These are phyloP conservation scores for Albophoma yamanashiensis DNA, from an alignment of 2,329 filamentous ascomycete species.

Conservation along the genomic window DNA sequence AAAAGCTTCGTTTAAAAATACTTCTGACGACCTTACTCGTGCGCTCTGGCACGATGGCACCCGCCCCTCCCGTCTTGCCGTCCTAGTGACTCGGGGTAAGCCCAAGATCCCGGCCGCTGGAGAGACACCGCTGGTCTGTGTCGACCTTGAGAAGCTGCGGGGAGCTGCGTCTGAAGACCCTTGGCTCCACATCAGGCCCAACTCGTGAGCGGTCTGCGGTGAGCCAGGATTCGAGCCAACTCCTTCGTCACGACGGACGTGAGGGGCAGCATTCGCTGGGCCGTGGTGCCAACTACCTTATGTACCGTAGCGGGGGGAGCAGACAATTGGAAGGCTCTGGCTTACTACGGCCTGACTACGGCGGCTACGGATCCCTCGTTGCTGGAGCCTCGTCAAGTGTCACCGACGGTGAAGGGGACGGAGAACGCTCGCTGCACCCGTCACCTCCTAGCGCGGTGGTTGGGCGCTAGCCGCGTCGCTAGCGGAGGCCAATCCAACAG, in stretches of 20 bases:
- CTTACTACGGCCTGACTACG: no score
- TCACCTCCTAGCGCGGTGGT: not conserved
- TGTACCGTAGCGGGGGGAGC: not conserved
- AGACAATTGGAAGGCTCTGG: not conserved
- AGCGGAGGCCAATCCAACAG: not conserved
- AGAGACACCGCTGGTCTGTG: not conserved
- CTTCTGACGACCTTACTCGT: not conserved
- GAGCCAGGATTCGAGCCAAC: not conserved
- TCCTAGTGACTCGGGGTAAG: not conserved
- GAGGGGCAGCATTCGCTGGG: not conserved
- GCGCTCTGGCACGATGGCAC: not conserved
- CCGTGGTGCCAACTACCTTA: not conserved
- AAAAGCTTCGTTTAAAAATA: not conserved
- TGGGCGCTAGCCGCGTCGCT: not conserved
- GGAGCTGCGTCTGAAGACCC: not conserved
- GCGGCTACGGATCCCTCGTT: not conserved
- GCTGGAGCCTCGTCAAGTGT: not conserved
- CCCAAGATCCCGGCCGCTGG: not conserved
- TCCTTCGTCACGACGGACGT: not conserved
- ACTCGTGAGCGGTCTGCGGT: not conserved
- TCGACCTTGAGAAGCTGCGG: not conserved
- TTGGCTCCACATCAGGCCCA: not conserved
- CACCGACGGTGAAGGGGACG: not conserved
- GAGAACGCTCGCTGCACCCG: not conserved
- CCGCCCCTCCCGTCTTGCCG: no score